Conservation (phyloP, 306 rosid species). For the Bauhinia variegata region DNA sequence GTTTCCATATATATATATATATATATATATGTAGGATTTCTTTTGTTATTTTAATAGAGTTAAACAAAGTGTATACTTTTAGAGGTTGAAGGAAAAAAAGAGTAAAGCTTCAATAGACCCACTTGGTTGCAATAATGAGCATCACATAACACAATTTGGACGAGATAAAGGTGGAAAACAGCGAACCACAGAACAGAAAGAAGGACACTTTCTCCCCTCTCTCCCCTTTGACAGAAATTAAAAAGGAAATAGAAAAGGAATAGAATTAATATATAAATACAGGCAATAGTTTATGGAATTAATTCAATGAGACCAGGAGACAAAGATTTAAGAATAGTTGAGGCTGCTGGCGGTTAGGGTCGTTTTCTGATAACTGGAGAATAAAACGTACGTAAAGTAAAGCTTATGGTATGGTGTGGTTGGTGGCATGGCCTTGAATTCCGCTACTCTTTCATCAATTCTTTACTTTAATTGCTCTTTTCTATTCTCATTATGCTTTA, state of each 20-base stretch:
- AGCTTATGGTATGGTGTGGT: conserved; percentile 1
- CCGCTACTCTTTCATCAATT: background rate
- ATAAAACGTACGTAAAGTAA: background rate
- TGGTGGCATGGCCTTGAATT: conserved; percentile 37
- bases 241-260: background rate
- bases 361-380: too few species aligned
- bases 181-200: conserved; percentile 16
- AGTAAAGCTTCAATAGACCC: conserved; percentile 30
- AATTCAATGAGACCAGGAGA: too few species aligned
- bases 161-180: conserved; percentile 35
- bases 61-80: too few species aligned
- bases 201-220: conserved; percentile 16
- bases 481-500: background rate
- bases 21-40: too few species aligned
- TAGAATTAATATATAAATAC: too few species aligned
- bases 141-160: conserved; percentile 19
- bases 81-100: conserved; percentile 24
- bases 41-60: too few species aligned
- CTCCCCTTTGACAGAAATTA: background rate
- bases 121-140: conserved; percentile 32
- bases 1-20: too few species aligned
- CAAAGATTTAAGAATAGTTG: too few species aligned
- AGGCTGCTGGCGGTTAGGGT: too few species aligned
- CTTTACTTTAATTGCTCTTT: conserved; percentile 1
- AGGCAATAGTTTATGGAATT: too few species aligned